phyloP scores from a whole-genome alignment of 2,329 filamentous ascomycete genomes.

The Dothideomycetidae sp. region DNA sequence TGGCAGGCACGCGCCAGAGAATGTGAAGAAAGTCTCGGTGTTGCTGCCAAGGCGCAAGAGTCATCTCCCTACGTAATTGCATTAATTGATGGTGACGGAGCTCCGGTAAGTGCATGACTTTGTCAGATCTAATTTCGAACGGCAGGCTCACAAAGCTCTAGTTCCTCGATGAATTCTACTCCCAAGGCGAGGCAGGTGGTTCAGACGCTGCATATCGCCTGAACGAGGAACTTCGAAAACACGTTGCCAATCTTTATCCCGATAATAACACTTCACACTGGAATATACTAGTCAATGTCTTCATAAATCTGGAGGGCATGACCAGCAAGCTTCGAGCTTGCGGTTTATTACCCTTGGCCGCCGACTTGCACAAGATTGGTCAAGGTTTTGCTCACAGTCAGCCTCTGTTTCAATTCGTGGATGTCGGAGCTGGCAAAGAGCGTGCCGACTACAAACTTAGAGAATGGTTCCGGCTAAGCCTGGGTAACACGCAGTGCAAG shows the following conservation, averaged over 20 bases:
- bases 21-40: constrained; percentile 1
- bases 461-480: constrained; percentile 37
- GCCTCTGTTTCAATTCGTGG: constrained; percentile 44
- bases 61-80: constrained; percentile 31
- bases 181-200: constrained; percentile 29
- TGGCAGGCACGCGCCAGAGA: constrained; percentile 20
- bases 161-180: constrained; percentile 32
- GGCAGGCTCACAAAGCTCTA: constrained; percentile 12
- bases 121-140: background rate
- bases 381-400: constrained; percentile 29
- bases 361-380: constrained; percentile 2
- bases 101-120: constrained; percentile 28
- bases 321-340: constrained; percentile 5
- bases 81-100: constrained; percentile 37
- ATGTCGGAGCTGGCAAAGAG: constrained; percentile 47
- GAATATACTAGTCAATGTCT: constrained; percentile 33
- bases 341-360: constrained; percentile 1
- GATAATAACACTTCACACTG: constrained; percentile 26
- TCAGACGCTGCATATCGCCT: constrained; percentile 33
- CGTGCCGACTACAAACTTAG: constrained; percentile 47
- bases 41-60: constrained; percentile 12
- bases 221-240: constrained; percentile 27
- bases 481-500: constrained; percentile 46
- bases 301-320: constrained; percentile 14
- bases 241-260: constrained; percentile 28